Conservation (phyloP, 2,329 filamentous ascomycete species). For the Ascochyta clinopodiicola region DNA sequence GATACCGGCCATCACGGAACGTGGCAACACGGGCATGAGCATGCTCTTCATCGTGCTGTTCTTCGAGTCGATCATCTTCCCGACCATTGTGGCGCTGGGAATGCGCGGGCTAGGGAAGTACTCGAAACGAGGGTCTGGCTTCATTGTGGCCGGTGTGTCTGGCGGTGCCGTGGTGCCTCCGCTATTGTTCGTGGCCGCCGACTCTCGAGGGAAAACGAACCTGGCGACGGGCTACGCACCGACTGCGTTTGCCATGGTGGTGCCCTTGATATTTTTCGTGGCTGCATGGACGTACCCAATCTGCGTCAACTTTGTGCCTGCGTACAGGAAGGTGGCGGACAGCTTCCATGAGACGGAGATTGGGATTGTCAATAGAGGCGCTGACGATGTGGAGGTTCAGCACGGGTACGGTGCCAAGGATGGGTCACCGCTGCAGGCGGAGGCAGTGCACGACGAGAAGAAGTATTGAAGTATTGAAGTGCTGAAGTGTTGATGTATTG, state of each 20-base stretch:
- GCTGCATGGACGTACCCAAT: constrained; percentile 55
- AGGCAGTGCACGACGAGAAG: constrained; percentile 23
- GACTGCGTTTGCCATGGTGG: constrained; percentile 69
- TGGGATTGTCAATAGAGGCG: constrained; percentile 47
- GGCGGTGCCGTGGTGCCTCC: constrained; percentile 78
- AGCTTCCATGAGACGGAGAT: constrained; percentile 56
- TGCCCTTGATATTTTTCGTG: constrained; percentile 64
- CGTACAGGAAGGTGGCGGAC: constrained; percentile 69
- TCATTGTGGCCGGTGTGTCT: constrained; percentile 73
- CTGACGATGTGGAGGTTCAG: constrained; percentile 42
- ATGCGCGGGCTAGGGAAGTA: constrained; percentile 78
- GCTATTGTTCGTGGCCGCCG: constrained; percentile 71
- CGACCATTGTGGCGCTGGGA: constrained; percentile 79
- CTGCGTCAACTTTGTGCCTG: constrained; percentile 67
- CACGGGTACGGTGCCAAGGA: constrained; percentile 17
- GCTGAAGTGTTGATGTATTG: no score
- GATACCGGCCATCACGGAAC: constrained; percentile 59
- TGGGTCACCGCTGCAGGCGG: constrained; percentile 19
- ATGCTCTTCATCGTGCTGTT: constrained; percentile 76
- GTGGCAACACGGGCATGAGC: constrained; percentile 61
- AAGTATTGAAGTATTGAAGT: background rate
- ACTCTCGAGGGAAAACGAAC: constrained; percentile 57
- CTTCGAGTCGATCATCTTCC: constrained; percentile 83
- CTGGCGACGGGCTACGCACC: constrained; percentile 37
- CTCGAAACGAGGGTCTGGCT: constrained; percentile 77